phyloP scores from a whole-genome alignment of 176 grass and related monocot species.

The Carex scoparia region DNA sequence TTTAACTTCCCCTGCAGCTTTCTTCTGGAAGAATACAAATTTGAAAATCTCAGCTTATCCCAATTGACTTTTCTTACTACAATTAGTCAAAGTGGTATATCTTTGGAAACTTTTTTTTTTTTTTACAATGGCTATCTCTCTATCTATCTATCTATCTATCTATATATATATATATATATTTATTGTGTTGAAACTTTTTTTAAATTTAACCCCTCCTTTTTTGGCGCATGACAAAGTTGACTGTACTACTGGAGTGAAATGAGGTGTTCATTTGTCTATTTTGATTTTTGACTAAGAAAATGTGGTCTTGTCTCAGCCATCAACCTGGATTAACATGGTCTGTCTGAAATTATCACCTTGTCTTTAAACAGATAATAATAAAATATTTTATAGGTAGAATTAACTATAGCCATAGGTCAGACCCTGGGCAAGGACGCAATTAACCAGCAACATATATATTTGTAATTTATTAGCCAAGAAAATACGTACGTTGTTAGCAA shows the following conservation, averaged over 20 bases:
- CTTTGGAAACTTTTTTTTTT: not conserved
- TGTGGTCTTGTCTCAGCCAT: not conserved
- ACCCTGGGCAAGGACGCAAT: too few species aligned
- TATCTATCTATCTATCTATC: too few species aligned
- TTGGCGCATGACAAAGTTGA: not conserved
- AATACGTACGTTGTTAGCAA: not conserved
- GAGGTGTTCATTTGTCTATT: not conserved
- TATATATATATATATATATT: too few species aligned
- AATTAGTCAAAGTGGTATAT: not conserved
- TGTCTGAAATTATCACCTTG: not conserved
- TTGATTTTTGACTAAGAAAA: not conserved
- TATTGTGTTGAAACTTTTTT: too few species aligned
- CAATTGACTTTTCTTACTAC: not conserved
- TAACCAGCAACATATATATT: too few species aligned
- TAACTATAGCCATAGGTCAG: not conserved
- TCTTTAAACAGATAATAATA: not conserved
- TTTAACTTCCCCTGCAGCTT: not conserved
- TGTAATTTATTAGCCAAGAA: too few species aligned
- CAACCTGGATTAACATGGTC: not conserved
- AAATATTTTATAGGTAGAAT: not conserved
- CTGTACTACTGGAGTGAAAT: not conserved
- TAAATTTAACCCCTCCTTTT: not conserved
- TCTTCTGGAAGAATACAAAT: not conserved
- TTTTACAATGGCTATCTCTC: not conserved
- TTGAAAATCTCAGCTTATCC: not conserved